These are phyloP conservation scores for Daphne laureola DNA, from an alignment of 441 rosid genomes.

Conservation along the genomic window DNA sequence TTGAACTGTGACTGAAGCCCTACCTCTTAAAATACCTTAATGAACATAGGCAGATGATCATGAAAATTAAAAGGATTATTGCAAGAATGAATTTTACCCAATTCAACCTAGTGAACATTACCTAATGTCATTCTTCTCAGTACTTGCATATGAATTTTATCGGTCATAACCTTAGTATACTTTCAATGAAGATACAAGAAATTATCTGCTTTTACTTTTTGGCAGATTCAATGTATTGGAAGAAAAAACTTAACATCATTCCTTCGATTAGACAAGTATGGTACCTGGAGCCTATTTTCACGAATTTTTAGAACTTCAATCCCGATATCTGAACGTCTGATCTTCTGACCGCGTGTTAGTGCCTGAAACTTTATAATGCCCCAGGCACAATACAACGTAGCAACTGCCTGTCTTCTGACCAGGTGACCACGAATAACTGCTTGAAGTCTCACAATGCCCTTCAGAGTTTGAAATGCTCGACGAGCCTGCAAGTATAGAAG, in stretches of 20 bases:
- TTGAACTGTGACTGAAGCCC: too few relatives aligned
- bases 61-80: too few relatives aligned
- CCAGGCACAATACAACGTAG: slow-evolving; percentile 51
- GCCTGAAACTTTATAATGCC: slow-evolving; percentile 54
- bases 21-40: too few relatives aligned
- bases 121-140: too few relatives aligned
- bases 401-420: slow-evolving; percentile 67
- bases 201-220: background rate
- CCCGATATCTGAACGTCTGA: slow-evolving; percentile 35
- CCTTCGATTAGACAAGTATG: slow-evolving; percentile 4
- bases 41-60: too few relatives aligned
- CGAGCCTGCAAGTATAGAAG: slow-evolving; percentile 36
- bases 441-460: slow-evolving; percentile 50
- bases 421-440: slow-evolving; percentile 62
- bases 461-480: slow-evolving; percentile 43
- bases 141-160: too few relatives aligned
- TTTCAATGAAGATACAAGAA: background rate
- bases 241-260: background rate
- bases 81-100: too few relatives aligned
- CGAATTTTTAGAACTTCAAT: slow-evolving; percentile 27
- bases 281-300: slow-evolving; percentile 30
- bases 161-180: background rate
- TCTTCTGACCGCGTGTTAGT: slow-evolving; percentile 42
- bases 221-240: background rate
- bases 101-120: too few relatives aligned